Evolutionary conservation across 2,329 filamentous ascomycete genomes (phyloP), one percentile per base, ranked within the genome.

Genomic region (Cladophialophora immunda): DNA sequence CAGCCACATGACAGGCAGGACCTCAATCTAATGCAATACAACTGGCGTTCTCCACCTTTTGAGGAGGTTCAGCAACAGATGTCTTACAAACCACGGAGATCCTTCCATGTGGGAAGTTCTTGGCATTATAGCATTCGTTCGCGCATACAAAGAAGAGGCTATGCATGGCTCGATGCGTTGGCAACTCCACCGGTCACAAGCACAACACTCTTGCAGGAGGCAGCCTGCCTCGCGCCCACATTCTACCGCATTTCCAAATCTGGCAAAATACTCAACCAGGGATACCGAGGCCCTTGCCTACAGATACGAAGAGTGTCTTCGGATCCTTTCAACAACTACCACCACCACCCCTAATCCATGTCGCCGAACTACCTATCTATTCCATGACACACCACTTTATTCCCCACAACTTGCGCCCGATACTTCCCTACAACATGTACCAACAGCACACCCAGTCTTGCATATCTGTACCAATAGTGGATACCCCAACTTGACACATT

Each of bases 141-240:
- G 45, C 64, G 36, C 41, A 59, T 55, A 54, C 55, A 58, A 59
- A 27, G 45, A 53, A 50, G 56, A 34, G 29, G 45, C 30, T 41
- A 58, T 66, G 65, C 53, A 65, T 55, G 50, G 55, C 25, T 32
- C 32, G 63, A 68, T 70, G 68, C 53, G 68, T 41, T 70, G 68
- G 65, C 68, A 68, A 17, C 60, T 66, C 63, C 57, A 57, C 56
- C 15, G 29, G 25, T 58, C 57, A 50, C 45, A 70, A 68, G 66
- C 66, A 70, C 60, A 52, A 70, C 68, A 70, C 58, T 64, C 59
- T 59, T 68, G 65, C 68, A 68, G 47, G 30, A 54, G 58, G 22
- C 27, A 47, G 22, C 22, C 36, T 30, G 29, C 17, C 2, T 11
- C 19, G 30, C 52, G 22, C 34, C 32, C 52, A 32, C 27, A 52